phyloP scores from a whole-genome alignment of 148 eudicot genomes.

The Silene uniflora region DNA sequence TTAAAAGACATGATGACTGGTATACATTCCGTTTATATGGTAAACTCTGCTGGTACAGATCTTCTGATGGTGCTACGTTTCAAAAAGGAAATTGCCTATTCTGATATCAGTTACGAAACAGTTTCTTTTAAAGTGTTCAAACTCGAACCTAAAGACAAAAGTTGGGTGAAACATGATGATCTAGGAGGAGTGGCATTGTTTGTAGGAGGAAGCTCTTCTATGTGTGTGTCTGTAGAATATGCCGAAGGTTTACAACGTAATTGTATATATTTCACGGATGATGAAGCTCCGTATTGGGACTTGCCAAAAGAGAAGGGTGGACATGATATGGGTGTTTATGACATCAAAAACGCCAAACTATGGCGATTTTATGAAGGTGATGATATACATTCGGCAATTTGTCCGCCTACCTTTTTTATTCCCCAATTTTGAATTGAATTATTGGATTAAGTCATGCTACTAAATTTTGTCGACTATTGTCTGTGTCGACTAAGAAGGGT shows the following conservation, averaged over 20 bases:
- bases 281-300: not conserved
- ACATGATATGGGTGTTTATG: slow-evolving; percentile 8
- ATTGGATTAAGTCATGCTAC: too few species aligned
- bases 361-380: not conserved
- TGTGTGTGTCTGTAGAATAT: not conserved
- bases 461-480: too few species aligned
- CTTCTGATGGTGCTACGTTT: not conserved
- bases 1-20: too few species aligned
- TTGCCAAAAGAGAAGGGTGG: not conserved
- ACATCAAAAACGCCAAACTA: not conserved
- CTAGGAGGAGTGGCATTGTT: not conserved
- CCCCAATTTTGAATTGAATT: not conserved
- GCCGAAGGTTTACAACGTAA: not conserved
- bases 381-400: not conserved
- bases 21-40: too few species aligned
- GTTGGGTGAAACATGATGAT: not conserved
- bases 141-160: not conserved
- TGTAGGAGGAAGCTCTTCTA: not conserved
- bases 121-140: not conserved
- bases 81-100: too few species aligned
- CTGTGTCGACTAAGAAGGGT: too few species aligned
- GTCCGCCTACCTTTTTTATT: not conserved
- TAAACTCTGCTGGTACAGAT: not conserved
- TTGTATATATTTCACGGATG: slow-evolving; percentile 12
- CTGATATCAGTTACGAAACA: not conserved